Evolutionary conservation across 2,329 filamentous ascomycete genomes (phyloP).

Genomic region (Dissoconium aciculare): DNA sequence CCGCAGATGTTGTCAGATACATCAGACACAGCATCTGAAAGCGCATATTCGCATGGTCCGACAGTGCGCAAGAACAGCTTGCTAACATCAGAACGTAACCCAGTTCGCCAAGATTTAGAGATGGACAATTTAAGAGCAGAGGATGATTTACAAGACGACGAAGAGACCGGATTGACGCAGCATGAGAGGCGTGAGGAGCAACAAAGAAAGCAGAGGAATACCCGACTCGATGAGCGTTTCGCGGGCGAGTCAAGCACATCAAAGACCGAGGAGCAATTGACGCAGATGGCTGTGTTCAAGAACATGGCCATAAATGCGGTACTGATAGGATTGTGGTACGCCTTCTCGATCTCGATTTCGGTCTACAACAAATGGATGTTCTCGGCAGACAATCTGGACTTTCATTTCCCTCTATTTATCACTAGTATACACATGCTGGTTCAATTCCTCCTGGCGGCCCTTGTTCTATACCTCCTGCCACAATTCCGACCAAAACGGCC

Average conservation of each 20-base stretch:
- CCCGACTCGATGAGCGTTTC: slow-evolving; percentile 54
- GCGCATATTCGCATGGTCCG: too few species aligned
- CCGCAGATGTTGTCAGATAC: too few species aligned
- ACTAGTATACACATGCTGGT: slow-evolving; percentile 93
- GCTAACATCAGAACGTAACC: too few species aligned
- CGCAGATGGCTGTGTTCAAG: slow-evolving; percentile 57
- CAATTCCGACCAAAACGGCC: slow-evolving; percentile 55
- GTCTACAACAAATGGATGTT: slow-evolving; percentile 99
- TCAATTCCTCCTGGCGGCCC: slow-evolving; percentile 65
- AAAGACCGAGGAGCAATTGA: slow-evolving; percentile 53
- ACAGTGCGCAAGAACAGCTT: too few species aligned
- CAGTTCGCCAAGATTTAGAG: slow-evolving; percentile 8
- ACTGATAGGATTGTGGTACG: slow-evolving; percentile 75
- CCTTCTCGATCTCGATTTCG: slow-evolving; percentile 86
- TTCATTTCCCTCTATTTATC: slow-evolving; percentile 87
- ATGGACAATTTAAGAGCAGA: slow-evolving; percentile 28
- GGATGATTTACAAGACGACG: slow-evolving; percentile 60
- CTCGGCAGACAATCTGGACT: slow-evolving; percentile 66
- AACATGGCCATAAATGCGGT: slow-evolving; percentile 57
- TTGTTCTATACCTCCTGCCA: slow-evolving; percentile 71
- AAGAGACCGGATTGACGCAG: slow-evolving; percentile 72
- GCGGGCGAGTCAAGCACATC: slow-evolving; percentile 36
- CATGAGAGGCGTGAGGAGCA: slow-evolving; percentile 52
- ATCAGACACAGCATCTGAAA: too few species aligned
- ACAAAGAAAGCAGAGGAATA: slow-evolving; percentile 48